Conservation (phyloP, 2,329 filamentous ascomycete species). For the Sporothrix sp. region DNA sequence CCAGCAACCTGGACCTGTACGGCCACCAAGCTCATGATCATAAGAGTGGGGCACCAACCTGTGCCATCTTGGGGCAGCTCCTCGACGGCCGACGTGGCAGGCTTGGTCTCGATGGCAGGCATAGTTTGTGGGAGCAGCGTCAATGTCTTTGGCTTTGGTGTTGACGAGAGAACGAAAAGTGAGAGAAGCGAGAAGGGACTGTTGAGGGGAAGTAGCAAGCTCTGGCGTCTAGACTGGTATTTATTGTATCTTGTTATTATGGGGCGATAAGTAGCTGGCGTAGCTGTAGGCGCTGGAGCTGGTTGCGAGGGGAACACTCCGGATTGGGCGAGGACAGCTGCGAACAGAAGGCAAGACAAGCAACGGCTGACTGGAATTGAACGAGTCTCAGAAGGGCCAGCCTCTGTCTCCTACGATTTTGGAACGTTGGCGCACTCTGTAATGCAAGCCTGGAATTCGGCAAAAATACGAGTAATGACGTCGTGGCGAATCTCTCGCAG, state of each 20-base stretch:
- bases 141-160: not conserved
- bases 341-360: not conserved
- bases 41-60: constrained; percentile 9
- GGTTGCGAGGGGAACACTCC: constrained; percentile 13
- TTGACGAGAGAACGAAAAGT: not conserved
- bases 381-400: constrained; percentile 7
- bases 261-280: constrained; percentile 13
- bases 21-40: constrained; percentile 4
- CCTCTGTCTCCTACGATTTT: too few species aligned
- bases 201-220: constrained; percentile 10
- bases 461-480: constrained; percentile 16
- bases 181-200: not conserved
- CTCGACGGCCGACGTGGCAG: constrained; percentile 4
- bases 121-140: constrained; percentile 1
- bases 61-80: constrained; percentile 17
- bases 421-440: not conserved
- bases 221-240: constrained; percentile 4
- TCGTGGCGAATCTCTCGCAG: constrained; percentile 16
- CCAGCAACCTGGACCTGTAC: not conserved
- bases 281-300: constrained; percentile 1
- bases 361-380: constrained; percentile 2
- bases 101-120: not conserved
- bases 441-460: not conserved
- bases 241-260: constrained; percentile 15
- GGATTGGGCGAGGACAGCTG: constrained; percentile 5